These are phyloP conservation scores for Gracilaria domingensis DNA, from an alignment of 23 red algal species.

Conservation along the genomic window DNA sequence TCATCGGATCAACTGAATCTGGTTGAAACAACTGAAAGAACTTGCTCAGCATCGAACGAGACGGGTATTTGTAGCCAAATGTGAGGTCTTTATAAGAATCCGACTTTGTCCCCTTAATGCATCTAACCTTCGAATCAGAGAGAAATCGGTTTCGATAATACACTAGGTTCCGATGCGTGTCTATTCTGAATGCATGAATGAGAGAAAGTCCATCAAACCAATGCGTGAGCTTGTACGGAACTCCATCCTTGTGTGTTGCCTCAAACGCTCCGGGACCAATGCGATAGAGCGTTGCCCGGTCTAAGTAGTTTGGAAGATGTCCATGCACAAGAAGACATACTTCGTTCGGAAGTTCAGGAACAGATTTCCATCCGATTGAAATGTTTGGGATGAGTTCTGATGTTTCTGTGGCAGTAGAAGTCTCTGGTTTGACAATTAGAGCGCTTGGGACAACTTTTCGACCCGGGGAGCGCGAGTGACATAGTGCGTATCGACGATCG, in stretches of 20 bases:
- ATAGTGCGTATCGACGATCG: not conserved
- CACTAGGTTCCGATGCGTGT: slow-evolving; percentile 5
- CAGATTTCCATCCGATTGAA: not conserved
- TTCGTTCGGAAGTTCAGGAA: not conserved
- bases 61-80: slow-evolving; percentile 37
- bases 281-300: slow-evolving; percentile 40
- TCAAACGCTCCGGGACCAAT: slow-evolving; percentile 53
- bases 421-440: not conserved
- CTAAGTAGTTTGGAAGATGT: slow-evolving; percentile 37
- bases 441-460: not conserved
- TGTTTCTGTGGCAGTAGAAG: not conserved
- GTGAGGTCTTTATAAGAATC: not conserved
- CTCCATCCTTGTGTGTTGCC: slow-evolving; percentile 20
- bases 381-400: not conserved
- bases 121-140: not conserved
- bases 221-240: slow-evolving; percentile 35
- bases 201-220: slow-evolving; percentile 68
- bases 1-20: slow-evolving; percentile 28
- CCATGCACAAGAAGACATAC: slow-evolving; percentile 25
- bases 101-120: not conserved
- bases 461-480: not conserved
- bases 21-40: slow-evolving; percentile 27
- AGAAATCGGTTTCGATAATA: slow-evolving; percentile 47
- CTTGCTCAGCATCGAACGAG: slow-evolving; percentile 21
- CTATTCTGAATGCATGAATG: slow-evolving; percentile 49